Percentiles rank a stretch among this genome's conserved stretches.
Conservation (phyloP, 2,329 filamentous ascomycete genomes). For the Phialophora chinensis region DNA sequence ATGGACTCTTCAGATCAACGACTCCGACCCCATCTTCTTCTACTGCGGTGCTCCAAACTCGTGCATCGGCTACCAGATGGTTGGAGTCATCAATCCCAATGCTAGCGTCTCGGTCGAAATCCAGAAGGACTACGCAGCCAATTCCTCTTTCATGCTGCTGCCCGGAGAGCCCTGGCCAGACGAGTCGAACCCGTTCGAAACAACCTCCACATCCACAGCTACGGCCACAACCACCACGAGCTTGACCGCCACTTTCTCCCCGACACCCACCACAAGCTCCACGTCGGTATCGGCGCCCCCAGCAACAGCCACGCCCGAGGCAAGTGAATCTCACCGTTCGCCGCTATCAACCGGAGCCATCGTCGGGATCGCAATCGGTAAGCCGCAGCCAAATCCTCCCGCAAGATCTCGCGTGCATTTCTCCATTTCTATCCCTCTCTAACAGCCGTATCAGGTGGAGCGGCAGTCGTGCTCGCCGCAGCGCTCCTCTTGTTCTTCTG, state of each 20-base stretch:
- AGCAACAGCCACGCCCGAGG: background rate
- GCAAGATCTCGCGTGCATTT: background rate
- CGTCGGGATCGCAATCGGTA: slow-evolving; percentile 29
- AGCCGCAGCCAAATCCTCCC: background rate
- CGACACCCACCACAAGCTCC: slow-evolving; percentile 7
- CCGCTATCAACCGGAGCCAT: slow-evolving; percentile 24
- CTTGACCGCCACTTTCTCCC: background rate
- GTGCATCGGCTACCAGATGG: slow-evolving; percentile 71
- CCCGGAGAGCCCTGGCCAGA: slow-evolving; percentile 36
- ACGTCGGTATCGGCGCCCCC: background rate
- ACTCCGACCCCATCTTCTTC: slow-evolving; percentile 69
- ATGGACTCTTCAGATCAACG: slow-evolving; percentile 58
- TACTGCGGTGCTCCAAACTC: slow-evolving; percentile 72
- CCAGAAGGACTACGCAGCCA: slow-evolving; percentile 33
- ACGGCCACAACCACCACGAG: slow-evolving; percentile 5
- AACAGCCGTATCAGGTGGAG: slow-evolving; percentile 15
- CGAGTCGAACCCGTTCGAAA: slow-evolving; percentile 27
- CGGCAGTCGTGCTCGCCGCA: slow-evolving; percentile 19
- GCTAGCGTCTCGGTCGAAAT: slow-evolving; percentile 30
- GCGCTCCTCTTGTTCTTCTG: slow-evolving; percentile 26
- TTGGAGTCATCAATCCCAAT: slow-evolving; percentile 73
- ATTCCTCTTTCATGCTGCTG: slow-evolving; percentile 33
- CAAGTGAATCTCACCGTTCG: background rate
- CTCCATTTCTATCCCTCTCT: background rate
- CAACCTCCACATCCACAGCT: slow-evolving; percentile 18